phyloP scores from a whole-genome alignment of 371 early-diverging fungal species.

The Haplosporangium sp. region DNA sequence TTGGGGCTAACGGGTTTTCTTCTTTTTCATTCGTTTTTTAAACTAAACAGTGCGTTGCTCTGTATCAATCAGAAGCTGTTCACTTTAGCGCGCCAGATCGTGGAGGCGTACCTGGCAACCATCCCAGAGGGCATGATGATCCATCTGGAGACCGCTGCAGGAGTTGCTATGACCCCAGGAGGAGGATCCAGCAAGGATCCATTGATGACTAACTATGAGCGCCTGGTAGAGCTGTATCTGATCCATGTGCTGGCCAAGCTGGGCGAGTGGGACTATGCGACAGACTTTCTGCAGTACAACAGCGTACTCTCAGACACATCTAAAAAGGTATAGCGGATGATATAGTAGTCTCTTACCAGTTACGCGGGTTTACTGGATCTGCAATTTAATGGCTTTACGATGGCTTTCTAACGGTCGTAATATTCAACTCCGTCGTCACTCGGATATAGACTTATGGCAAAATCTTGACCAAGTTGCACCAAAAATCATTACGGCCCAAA shows the following conservation, averaged over 20 bases:
- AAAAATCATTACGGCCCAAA: conserved; percentile 44
- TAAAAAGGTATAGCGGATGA: conserved; percentile 48
- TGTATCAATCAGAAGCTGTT: conserved; percentile 50
- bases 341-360: too few species aligned
- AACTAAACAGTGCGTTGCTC: conserved; percentile 23
- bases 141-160: conserved; percentile 50
- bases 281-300: conserved; percentile 59
- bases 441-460: conserved; percentile 31
- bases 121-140: conserved; percentile 50
- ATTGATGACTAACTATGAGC: conserved; percentile 58
- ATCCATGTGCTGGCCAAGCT: conserved; percentile 61
- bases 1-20: not conserved
- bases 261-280: conserved; percentile 56
- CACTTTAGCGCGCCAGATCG: conserved; percentile 31
- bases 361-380: not conserved
- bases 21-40: not conserved
- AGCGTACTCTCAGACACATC: conserved; percentile 44
- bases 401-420: too few species aligned
- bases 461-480: conserved; percentile 37
- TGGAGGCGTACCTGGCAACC: conserved; percentile 43
- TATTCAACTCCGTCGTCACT: too few species aligned
- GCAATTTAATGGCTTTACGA: not conserved
- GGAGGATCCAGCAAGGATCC: conserved; percentile 29
- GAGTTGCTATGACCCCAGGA: conserved; percentile 18
- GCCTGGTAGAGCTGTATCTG: conserved; percentile 63